A percentile compares a stretch with the other conserved stretches of the same genome.
Conservation (phyloP, 768 basidiomycete species). For the Dioszegia crocea region DNA sequence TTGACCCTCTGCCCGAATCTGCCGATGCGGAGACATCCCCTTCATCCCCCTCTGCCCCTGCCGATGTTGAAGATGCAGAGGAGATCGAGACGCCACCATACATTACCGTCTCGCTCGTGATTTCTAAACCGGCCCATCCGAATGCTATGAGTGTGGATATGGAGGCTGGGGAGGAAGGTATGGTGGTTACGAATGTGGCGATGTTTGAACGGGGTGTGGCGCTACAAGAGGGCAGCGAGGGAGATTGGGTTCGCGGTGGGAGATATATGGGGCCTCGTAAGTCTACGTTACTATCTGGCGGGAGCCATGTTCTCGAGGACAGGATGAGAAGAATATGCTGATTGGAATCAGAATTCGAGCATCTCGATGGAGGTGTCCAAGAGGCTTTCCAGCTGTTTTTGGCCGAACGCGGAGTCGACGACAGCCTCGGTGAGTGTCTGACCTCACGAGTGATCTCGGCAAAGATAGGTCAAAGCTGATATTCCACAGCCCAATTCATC, state of each 20-base stretch:
- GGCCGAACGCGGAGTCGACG: constrained; percentile 82
- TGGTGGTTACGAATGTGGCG: constrained; percentile 78
- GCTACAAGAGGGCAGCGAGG: constrained; percentile 74
- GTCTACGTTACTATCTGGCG: too few relatives aligned
- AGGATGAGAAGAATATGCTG: too few relatives aligned
- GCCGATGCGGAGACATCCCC: constrained; percentile 43
- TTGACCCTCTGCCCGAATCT: constrained; percentile 57
- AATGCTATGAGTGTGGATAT: constrained; percentile 63
- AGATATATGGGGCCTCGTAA: constrained; percentile 89
- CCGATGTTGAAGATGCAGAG: constrained; percentile 25
- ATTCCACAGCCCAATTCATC: constrained; percentile 66
- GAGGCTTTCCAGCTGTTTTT: constrained; percentile 87
- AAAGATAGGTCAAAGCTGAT: constrained; percentile 3
- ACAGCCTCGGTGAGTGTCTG: constrained; percentile 56
- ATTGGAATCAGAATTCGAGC: constrained; percentile 66
- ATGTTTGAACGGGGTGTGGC: constrained; percentile 72
- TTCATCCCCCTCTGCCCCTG: constrained; percentile 11
- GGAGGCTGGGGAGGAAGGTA: constrained; percentile 44
- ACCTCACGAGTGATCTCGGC: neutral
- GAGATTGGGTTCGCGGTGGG: constrained; percentile 88
- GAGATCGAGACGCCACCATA: constrained; percentile 54
- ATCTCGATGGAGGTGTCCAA: constrained; percentile 79
- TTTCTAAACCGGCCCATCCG: constrained; percentile 62
- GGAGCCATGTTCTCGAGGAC: too few relatives aligned
- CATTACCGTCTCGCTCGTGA: constrained; percentile 71